Percentiles rank a stretch among this genome's conserved stretches.
Evolutionary conservation across 2,329 filamentous ascomycete species (phyloP).

Genomic region (Penicillium sp.): DNA sequence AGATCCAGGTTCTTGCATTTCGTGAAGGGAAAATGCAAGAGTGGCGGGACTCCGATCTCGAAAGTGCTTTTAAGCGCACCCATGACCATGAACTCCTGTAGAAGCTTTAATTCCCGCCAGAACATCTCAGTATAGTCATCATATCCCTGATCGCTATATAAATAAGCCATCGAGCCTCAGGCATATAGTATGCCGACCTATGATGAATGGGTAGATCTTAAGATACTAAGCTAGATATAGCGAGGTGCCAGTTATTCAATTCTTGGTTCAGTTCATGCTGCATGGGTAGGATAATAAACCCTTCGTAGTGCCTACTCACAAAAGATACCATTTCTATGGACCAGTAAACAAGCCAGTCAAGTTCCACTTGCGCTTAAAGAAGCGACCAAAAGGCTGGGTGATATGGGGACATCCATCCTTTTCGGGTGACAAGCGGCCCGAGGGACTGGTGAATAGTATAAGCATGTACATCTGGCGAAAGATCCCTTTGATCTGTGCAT

Average conservation of each 20-base stretch:
- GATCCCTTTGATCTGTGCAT: not conserved
- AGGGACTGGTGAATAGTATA: not conserved
- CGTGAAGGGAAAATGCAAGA: not conserved
- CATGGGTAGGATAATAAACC: not conserved
- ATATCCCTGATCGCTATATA: not conserved
- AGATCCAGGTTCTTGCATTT: too few species aligned
- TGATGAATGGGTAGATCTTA: not conserved
- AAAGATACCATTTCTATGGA: not conserved
- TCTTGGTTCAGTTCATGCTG: not conserved
- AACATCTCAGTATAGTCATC: not conserved
- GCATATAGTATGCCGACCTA: not conserved
- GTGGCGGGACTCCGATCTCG: not conserved
- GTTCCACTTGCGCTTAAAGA: not conserved
- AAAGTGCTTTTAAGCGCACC: not conserved
- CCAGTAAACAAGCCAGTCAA: not conserved
- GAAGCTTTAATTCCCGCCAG: not conserved
- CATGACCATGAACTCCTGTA: not conserved
- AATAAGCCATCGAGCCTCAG: not conserved
- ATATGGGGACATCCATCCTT: not conserved
- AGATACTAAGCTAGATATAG: not conserved
- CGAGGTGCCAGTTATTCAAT: not conserved
- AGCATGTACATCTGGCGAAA: not conserved
- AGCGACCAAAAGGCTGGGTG: not conserved
- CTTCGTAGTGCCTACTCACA: not conserved
- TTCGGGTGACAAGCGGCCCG: not conserved